Evolutionary conservation across 139 green algal genomes (phyloP), one percentile per base, ranked within the genome.

Genomic region (Micractinium sp.): DNA sequence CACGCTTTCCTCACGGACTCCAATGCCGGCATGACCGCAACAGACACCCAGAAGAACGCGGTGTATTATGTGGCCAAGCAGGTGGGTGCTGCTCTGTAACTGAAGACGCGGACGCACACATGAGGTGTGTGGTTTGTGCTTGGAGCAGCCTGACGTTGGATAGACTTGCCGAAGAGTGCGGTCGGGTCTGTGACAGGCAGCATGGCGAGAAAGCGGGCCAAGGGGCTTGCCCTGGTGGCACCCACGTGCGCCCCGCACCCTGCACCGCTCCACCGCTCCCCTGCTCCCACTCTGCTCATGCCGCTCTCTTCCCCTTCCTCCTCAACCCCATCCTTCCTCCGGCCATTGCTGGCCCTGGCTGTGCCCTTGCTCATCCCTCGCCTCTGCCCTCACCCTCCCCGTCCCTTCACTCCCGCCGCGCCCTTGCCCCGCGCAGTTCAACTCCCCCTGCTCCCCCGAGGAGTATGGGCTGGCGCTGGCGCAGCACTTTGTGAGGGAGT

Each of bases 11-110:
- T 93, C 25, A 91, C 94, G 16, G 92, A 93, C 18, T 91, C 91
- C 81, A 99, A 99, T 85, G 90, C 80, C 0, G 96, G 95, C 78
- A 98, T 98, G 97, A 98, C 96, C 3, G 91, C 97, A 29, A 99
- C 97, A 0, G 97, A 99, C 92, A 99, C 97, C 5, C 94, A 97
- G 91, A 99, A 98, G 89, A 99, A 99, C 90, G 97, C 94, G 56
- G 96, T 98, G 86, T 98, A 98, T 85, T 95, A 95, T 22, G 90
- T 98, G 0, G 96, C 96, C 1, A 97, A 98, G 92, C 91, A 92
- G 74, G 90, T 93, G 41, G 36, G 35, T 16, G 35, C 53, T 16
- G 38, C 61, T 56, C 5, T 41, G 74, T 33, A 15, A n/a, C n/a
- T n/a, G n/a, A n/a, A n/a, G n/a, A n/a, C n/a, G n/a, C n/a, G n/a